phyloP scores from a whole-genome alignment of 179 eudicot species.

The Drosera spatulata region DNA sequence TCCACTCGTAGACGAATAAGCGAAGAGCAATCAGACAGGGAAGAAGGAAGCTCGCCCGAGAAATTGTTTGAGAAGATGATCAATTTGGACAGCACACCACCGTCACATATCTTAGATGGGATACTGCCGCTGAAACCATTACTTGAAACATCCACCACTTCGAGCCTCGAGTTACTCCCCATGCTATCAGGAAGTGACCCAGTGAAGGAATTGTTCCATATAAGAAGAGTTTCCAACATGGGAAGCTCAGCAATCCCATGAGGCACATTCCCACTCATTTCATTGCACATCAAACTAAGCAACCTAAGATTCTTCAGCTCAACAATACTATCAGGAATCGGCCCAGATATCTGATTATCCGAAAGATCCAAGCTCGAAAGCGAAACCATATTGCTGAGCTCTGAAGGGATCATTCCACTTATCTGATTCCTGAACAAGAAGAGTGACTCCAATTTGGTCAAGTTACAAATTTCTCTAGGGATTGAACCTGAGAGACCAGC shows the following conservation, averaged over 20 bases:
- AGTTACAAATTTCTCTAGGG: slow-evolving; percentile 52
- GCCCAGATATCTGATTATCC: slow-evolving; percentile 69
- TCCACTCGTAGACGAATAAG: slow-evolving; percentile 82
- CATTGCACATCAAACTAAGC: slow-evolving; percentile 81
- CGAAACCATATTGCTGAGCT: slow-evolving; percentile 42
- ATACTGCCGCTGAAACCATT: slow-evolving; percentile 61
- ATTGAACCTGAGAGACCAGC: slow-evolving; percentile 76
- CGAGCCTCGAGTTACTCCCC: slow-evolving; percentile 62
- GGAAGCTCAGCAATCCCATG: slow-evolving; percentile 68
- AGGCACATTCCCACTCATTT: slow-evolving; percentile 72
- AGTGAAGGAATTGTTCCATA: slow-evolving; percentile 79
- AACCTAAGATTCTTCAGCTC: slow-evolving; percentile 57
- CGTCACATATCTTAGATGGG: slow-evolving; percentile 66
- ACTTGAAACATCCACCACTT: slow-evolving; percentile 83
- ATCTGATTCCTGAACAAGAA: slow-evolving; percentile 83
- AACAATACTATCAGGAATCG: slow-evolving; percentile 65
- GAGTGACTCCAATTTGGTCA: slow-evolving; percentile 74
- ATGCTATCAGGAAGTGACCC: slow-evolving; percentile 72
- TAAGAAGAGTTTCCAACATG: slow-evolving; percentile 56
- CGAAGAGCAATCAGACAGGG: slow-evolving; percentile 72
- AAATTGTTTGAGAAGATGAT: slow-evolving; percentile 80
- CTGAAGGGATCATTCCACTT: slow-evolving; percentile 53
- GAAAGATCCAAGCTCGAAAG: slow-evolving; percentile 92
- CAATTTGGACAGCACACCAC: slow-evolving; percentile 53
- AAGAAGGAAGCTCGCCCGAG: slow-evolving; percentile 50